A percentile compares a stretch with the other conserved stretches of the same genome.
phyloP scores from a whole-genome alignment of 2,329 filamentous ascomycete genomes.

The Colletotrichum kahawae region DNA sequence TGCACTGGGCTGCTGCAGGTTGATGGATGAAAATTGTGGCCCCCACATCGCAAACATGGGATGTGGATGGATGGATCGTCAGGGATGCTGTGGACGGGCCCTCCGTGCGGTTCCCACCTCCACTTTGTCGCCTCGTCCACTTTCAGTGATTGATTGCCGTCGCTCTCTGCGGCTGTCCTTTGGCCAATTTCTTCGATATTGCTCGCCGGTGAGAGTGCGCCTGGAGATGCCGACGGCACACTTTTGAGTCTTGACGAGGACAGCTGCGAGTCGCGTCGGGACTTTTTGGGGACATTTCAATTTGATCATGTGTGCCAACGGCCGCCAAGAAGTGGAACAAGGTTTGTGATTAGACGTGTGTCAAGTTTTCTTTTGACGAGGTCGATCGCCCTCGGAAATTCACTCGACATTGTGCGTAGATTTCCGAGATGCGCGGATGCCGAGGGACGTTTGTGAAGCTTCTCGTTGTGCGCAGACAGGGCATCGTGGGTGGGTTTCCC shows the following conservation, averaged over 20 bases:
- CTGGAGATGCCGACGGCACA: neutral
- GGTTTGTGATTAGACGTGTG: neutral
- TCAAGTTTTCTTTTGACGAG: neutral
- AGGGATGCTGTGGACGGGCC: neutral
- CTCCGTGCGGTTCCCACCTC: neutral
- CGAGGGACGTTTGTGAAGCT: neutral
- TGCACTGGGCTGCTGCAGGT: neutral
- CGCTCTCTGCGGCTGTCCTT: neutral
- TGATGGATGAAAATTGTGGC: neutral
- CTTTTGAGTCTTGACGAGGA: neutral
- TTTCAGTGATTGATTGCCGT: neutral
- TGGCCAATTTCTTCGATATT: neutral
- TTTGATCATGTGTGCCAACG: neutral
- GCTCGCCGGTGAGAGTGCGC: neutral
- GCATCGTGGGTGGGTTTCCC: neutral
- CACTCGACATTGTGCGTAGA: neutral
- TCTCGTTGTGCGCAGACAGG: neutral
- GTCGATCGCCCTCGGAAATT: neutral
- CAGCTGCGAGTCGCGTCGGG: neutral
- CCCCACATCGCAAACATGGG: neutral
- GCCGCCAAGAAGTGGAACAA: neutral
- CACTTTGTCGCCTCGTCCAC: neutral
- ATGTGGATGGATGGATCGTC: neutral
- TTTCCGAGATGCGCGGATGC: neutral
- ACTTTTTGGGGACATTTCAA: neutral